Conservation (phyloP, 306 rosid species). For the Dalbergia cochinchinensis region DNA sequence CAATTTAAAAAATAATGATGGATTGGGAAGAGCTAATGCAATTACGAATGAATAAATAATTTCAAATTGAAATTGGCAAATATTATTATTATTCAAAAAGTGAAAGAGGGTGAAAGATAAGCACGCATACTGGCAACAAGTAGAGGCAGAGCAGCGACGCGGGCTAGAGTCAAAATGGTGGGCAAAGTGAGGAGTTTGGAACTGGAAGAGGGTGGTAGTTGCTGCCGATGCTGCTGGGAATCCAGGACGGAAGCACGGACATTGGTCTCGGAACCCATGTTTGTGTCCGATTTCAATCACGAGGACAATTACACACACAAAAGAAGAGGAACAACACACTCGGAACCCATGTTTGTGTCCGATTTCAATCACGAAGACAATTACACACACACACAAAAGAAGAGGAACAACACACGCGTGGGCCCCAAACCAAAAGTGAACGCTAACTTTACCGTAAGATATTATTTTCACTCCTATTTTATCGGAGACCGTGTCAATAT, state of each 20-base stretch:
- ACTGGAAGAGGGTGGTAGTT: not conserved
- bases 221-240: not conserved
- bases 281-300: conserved; percentile 51
- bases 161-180: conserved; percentile 87
- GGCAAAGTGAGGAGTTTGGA: conserved; percentile 88
- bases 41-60: too few relatives aligned
- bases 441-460: too few relatives aligned
- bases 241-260: not conserved
- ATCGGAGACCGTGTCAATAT: too few relatives aligned
- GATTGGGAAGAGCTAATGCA: too few relatives aligned
- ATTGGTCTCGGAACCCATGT: conserved; percentile 74
- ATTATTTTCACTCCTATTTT: too few relatives aligned
- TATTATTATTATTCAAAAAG: too few relatives aligned
- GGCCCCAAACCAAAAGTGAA: too few relatives aligned
- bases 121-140: conserved; percentile 69
- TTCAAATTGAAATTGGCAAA: too few relatives aligned
- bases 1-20: too few relatives aligned
- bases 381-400: too few relatives aligned
- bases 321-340: conserved; percentile 19
- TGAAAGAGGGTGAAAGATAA: not conserved
- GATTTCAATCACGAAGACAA: conserved; percentile 41
- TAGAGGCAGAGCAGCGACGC: conserved; percentile 92
- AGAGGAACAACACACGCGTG: too few relatives aligned
- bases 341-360: conserved; percentile 69
- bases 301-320: not conserved